A percentile compares a stretch with the other conserved stretches of the same genome.
phyloP scores from a whole-genome alignment of 2,329 filamentous ascomycete genomes.

The Fusarium sp. region DNA sequence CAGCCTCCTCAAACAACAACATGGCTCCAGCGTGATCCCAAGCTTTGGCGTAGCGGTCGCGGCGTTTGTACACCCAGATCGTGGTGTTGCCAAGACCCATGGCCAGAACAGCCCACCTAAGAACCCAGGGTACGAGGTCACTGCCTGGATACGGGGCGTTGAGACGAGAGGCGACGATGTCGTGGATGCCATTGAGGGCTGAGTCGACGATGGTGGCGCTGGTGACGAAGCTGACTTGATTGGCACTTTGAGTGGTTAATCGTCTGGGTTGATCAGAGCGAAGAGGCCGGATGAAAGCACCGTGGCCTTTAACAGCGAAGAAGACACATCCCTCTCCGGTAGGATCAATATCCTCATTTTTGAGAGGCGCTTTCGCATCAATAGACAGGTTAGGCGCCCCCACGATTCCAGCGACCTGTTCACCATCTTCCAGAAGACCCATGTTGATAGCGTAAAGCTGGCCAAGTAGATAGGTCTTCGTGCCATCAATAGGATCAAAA shows the following conservation, averaged over 20 bases:
- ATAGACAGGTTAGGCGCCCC: constrained; percentile 62
- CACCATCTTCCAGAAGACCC: constrained; percentile 63
- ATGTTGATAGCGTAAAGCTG: constrained; percentile 71
- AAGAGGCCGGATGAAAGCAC: constrained; percentile 62
- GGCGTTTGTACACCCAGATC: constrained; percentile 67
- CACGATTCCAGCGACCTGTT: constrained; percentile 64
- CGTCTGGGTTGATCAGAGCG: constrained; percentile 45
- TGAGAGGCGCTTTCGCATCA: constrained; percentile 55
- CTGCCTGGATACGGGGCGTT: constrained; percentile 60
- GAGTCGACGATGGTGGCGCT: constrained; percentile 63
- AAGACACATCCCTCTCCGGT: constrained; percentile 62
- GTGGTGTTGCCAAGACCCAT: constrained; percentile 67
- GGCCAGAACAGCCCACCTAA: constrained; percentile 67
- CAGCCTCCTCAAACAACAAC: constrained; percentile 69
- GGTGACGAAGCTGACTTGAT: constrained; percentile 60
- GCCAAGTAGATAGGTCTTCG: constrained; percentile 67
- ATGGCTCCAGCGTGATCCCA: constrained; percentile 74
- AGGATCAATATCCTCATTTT: constrained; percentile 60
- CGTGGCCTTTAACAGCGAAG: constrained; percentile 64
- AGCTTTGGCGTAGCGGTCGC: constrained; percentile 64
- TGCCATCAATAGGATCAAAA: constrained; percentile 73
- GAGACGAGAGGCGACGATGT: constrained; percentile 58
- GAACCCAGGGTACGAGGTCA: constrained; percentile 69
- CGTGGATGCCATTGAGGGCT: constrained; percentile 62
- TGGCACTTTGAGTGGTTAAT: constrained; percentile 51